Evolutionary conservation across 169 alveolate genomes (phyloP).

Genomic region (Miamiensis avidus): DNA sequence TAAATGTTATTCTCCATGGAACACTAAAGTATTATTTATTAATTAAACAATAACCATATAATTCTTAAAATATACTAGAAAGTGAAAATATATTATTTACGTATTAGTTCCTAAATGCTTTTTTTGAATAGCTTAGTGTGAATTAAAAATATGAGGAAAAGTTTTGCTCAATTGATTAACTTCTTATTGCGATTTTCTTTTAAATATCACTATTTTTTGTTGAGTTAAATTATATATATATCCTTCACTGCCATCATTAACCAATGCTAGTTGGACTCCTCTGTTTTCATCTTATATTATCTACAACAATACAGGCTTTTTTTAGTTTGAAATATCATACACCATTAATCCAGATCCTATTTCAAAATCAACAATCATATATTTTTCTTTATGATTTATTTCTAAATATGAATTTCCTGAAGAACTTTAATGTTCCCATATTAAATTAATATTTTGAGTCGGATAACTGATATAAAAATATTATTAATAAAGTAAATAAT

Average conservation of each 20-base stretch:
- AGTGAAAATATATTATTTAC: neutral
- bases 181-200: neutral
- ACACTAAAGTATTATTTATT: too few relatives aligned
- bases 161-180: neutral
- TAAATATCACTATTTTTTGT: too few relatives aligned
- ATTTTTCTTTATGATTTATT: too few relatives aligned
- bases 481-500: too few relatives aligned
- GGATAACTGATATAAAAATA: too few relatives aligned
- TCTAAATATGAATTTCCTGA: neutral
- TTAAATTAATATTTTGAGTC: too few relatives aligned
- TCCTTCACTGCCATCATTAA: too few relatives aligned
- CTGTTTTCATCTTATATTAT: neutral
- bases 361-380: too few relatives aligned
- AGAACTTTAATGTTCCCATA: too few relatives aligned
- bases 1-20: neutral
- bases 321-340: neutral
- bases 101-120: neutral
- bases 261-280: neutral
- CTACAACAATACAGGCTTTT: neutral
- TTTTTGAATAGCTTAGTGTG: neutral
- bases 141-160: neutral
- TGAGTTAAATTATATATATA: neutral
- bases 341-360: neutral
- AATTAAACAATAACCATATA: too few relatives aligned
- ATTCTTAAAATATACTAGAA: too few relatives aligned